Evolutionary conservation across 306 rosid species (phyloP), one percentile per base, ranked within the genome.

Genomic region (Trichosanthes cucumerina): DNA sequence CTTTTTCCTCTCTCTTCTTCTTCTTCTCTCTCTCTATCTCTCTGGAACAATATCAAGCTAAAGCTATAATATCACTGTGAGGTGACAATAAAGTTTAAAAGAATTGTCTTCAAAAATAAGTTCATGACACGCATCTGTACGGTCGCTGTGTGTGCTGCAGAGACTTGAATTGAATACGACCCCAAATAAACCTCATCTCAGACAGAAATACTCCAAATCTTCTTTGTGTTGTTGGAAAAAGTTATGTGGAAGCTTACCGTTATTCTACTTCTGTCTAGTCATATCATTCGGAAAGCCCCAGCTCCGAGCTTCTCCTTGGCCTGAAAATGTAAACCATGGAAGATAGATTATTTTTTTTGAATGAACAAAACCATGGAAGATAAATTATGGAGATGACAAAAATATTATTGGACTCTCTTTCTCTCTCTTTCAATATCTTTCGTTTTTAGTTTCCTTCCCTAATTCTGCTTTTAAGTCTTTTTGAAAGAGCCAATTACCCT

Each of bases 241-340:
- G 59, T 53, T 16, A 12, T 38, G 23, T 66, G 49, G 28, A 19
- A 64, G 72, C 72, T 69, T 33, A 23, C 38, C 58, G 15, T 72
- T 72, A 24, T 72, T 47, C 14, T 3, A 47, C 57, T 47, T 72
- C 7, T 72, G 77, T 72, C 36, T 47, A 47, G 13, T 72, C 77
- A 16, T 4, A 26, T 7, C 78, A 74, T 79, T 82, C 79, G 2
- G 78, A 76, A 78, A 85, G 66, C 85, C 85, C 84, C 86, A 91
- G 86, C 82, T 87, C 94, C 91, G 62, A 89, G 58, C 87, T 88
- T 87, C 97, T 90, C 81, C 93, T 89, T 31, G 97, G 98, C 97
- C 98, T 93, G 98, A 88, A 70, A 90, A 88, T 76, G 83, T 70
- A 49, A n/a, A 78, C 34, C 77, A 73, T 84, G 84, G 81, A 81